phyloP scores from a whole-genome alignment of 2,329 filamentous ascomycete genomes.

The Epichloe amarillans region DNA sequence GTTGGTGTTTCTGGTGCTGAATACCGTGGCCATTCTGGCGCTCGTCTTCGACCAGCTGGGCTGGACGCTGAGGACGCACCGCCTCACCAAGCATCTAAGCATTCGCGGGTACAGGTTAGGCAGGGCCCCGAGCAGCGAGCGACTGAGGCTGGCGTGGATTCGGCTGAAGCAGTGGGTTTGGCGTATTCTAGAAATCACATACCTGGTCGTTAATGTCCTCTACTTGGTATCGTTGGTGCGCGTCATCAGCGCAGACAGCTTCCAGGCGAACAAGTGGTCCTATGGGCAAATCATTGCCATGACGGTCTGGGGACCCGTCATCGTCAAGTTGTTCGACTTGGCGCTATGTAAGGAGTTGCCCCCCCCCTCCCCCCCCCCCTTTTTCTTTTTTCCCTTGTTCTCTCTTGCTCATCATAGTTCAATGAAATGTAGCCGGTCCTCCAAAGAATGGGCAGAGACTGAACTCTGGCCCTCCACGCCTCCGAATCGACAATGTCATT shows the following conservation, averaged over 20 bases:
- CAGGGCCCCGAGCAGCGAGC: constrained; percentile 16
- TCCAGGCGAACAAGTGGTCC: constrained; percentile 21
- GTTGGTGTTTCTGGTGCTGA: constrained; percentile 23
- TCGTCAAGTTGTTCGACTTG: constrained; percentile 26
- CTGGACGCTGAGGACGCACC: constrained; percentile 24
- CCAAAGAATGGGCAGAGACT: constrained; percentile 23
- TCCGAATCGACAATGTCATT: constrained; percentile 27
- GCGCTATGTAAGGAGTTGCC: constrained; percentile 18
- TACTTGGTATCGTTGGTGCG: constrained; percentile 24
- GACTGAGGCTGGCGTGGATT: constrained; percentile 16
- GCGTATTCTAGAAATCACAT: constrained; percentile 22
- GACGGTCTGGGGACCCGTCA: constrained; percentile 26
- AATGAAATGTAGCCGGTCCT: constrained; percentile 17
- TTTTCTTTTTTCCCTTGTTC: too few relatives aligned
- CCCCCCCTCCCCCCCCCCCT: too few relatives aligned
- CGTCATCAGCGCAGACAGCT: constrained; percentile 23
- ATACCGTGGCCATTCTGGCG: constrained; percentile 22
- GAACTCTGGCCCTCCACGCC: constrained; percentile 23
- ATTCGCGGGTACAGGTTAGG: constrained; percentile 20
- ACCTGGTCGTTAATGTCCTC: constrained; percentile 25
- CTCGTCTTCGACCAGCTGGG: constrained; percentile 22
- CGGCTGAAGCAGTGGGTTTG: constrained; percentile 19
- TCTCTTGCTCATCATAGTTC: too few relatives aligned
- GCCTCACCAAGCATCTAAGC: constrained; percentile 16
- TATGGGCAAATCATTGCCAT: constrained; percentile 28